Base-by-base conservation (phyloP, 2,329 filamentous ascomycete species). In the Fusarium sp. region DNA sequence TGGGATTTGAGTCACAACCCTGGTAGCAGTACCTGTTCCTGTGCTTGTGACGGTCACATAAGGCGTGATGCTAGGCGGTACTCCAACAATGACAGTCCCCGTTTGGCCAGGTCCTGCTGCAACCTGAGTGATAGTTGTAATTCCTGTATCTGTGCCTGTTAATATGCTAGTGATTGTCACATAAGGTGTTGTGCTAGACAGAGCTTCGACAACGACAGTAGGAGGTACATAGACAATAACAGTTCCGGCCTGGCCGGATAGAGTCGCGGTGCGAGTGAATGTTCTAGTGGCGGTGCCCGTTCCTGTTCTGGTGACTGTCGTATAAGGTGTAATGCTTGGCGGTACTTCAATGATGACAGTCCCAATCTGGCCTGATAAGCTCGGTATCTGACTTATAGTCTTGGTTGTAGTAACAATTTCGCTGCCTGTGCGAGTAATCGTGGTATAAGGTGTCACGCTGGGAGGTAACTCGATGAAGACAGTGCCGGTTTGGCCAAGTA, bases 331-430 rank as follows among this genome's bases (percentile, higher is more conserved):
- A 4, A 45, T 26, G 3, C 33, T 36, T 2, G 33, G 31, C 2
- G 55, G 55, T 1, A 54, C 4, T 13, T 44, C 31, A 6, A 58
- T 44, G 5, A 55, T 20, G 26, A 56, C 11, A 4, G 50, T 59
- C 0, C 50, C 49, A 18, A 40, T 59, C 17, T 58, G 22, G 1
- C 28, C 43, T 1, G 24, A n/a, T 2, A 3, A 6, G 4, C 6
- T n/a, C 24, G 58, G 57, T 8, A 43, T 14, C 3, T 48, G 51
- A 1, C 34, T 60, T 2, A 31, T 4, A 1, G 36, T 60, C 15
- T 15, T 48, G 3, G 14, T 57, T 11, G 28, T 11, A 31, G 28
- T 31, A 31, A 31, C 28, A 13, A 10, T 13, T 31, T 31, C 10
- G 15, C 34, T 15, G 15, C 34, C 34, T 15, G 34, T 36, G 34